A percentile compares a stretch with the other conserved stretches of the same genome.
phyloP scores from a whole-genome alignment of 1,284 basidiomycete genomes.

The Cryptococcus maquisensis region DNA sequence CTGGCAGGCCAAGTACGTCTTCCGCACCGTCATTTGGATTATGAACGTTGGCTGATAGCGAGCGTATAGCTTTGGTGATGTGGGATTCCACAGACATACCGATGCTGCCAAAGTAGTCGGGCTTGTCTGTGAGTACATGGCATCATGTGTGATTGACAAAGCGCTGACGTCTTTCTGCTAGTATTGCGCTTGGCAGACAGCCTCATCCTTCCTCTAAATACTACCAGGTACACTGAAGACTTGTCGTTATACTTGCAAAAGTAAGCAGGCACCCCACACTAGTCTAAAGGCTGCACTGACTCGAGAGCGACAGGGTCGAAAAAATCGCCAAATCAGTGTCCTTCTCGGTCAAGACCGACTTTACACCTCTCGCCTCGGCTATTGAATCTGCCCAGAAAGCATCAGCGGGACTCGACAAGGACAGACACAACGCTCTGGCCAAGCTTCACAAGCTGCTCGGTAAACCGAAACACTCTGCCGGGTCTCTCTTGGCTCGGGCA shows the following conservation, averaged over 20 bases:
- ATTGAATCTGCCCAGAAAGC: constrained; percentile 56
- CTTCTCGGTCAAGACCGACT: constrained; percentile 44
- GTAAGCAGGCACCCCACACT: constrained; percentile 18
- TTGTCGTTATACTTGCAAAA: constrained; percentile 59
- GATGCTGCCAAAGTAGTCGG: constrained; percentile 66
- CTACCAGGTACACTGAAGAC: constrained; percentile 67
- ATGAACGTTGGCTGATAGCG: not conserved
- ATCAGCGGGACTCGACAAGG: constrained; percentile 57
- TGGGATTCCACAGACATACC: constrained; percentile 67
- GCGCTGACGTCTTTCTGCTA: constrained; percentile 1
- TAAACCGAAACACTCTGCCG: constrained; percentile 15
- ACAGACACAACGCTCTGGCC: constrained; percentile 50
- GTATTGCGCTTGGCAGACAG: constrained; percentile 61
- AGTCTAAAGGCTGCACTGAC: not conserved
- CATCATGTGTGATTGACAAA: not conserved
- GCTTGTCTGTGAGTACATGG: constrained; percentile 46
- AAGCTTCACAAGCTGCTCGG: constrained; percentile 44
- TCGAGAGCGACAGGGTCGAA: constrained; percentile 52
- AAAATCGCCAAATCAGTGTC: constrained; percentile 43
- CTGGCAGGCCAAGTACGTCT: constrained; percentile 57
- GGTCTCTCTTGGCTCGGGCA: constrained; percentile 1
- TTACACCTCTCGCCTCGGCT: constrained; percentile 53
- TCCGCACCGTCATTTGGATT: not conserved
- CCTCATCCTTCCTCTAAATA: constrained; percentile 64
- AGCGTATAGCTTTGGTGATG: constrained; percentile 61